Base-by-base conservation (phyloP, 768 basidiomycete species). In the Naganishia onofrii region DNA sequence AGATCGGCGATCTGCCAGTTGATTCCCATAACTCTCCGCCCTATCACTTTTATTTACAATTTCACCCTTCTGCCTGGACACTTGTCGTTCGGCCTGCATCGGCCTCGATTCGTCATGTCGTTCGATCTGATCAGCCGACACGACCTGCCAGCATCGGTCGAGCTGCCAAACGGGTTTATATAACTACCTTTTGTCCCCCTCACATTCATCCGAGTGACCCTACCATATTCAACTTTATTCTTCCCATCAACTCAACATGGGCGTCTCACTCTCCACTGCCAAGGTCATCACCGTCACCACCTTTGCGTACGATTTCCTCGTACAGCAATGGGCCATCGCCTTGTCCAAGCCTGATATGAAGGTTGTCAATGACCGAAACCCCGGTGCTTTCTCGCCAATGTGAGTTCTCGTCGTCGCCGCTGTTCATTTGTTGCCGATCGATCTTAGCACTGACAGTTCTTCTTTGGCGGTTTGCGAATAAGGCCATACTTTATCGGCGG, bases 401-500 rank as follows among this genome's bases (percentile, higher is more conserved):
- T 69, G 46, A 60, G 68, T 28, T 0, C 19, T 21, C 19, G 1
- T 26, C 19, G 2, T 17, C 12, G 21, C 7, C 21, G 21, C 21
- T 34, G 4, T 26, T 12, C 4, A 38, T 5, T 32, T 21, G 3
- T 31, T 55, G 54, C 23, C 29, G 54, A 13, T 29, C 15, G 1
- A n/a, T 21, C 8, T 21, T 36, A 3, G 28, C 9, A n/a, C 29
- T 42, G 42, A 42, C 13, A 15, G 9, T 42, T 42, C 42, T 42
- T 36, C 12, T 36, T 36, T 12, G 2, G 5, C 34, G 34, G 34
- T 36, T 2, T 42, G 15, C 15, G 42, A 4, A 4, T 1, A 21
- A 74, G 76, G 51, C 76, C 78, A 21, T 77, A 73, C 67, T 74
- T 77, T n/a, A 79, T 79, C 67, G 76, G 71, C 7, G 76, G 72